These are phyloP conservation scores for Citrus unshiu DNA, from an alignment of 345 rosid genomes.

Conservation along the genomic window DNA sequence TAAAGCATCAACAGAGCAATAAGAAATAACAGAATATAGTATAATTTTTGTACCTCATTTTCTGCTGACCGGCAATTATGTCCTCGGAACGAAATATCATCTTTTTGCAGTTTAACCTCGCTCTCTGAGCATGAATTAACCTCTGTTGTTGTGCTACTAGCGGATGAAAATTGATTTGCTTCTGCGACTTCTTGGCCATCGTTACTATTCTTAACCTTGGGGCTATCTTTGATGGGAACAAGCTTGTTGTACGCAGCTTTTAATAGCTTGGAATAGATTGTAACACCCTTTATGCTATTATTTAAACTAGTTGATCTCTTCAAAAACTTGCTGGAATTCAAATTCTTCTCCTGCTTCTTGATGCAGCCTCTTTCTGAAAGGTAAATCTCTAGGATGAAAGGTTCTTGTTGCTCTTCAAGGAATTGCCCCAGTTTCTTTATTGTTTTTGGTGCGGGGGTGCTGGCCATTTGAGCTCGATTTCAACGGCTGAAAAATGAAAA, in stretches of 20 bases:
- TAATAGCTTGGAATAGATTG: slow-evolving; percentile 21
- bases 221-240: slow-evolving; percentile 12
- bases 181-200: slow-evolving; percentile 23
- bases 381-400: slow-evolving; percentile 41
- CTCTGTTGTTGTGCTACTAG: slow-evolving; percentile 25
- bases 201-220: slow-evolving; percentile 12
- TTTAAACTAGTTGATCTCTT: slow-evolving; percentile 4
- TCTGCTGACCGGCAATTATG: slow-evolving; percentile 12
- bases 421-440: slow-evolving; percentile 43
- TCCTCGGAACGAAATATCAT: neutral
- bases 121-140: slow-evolving; percentile 32
- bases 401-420: slow-evolving; percentile 60
- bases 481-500: neutral
- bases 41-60: slow-evolving; percentile 28
- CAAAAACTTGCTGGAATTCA: slow-evolving; percentile 16
- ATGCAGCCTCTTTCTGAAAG: slow-evolving; percentile 38
- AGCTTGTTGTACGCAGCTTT: slow-evolving; percentile 25
- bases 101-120: slow-evolving; percentile 16
- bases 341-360: slow-evolving; percentile 13
- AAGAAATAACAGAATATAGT: neutral
- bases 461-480: slow-evolving; percentile 23
- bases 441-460: slow-evolving; percentile 13
- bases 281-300: slow-evolving; percentile 21
- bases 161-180: slow-evolving; percentile 23
- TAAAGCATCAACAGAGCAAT: neutral